Conservation (phyloP, 345 rosid genomes). For the Aquilaria sinensis region DNA sequence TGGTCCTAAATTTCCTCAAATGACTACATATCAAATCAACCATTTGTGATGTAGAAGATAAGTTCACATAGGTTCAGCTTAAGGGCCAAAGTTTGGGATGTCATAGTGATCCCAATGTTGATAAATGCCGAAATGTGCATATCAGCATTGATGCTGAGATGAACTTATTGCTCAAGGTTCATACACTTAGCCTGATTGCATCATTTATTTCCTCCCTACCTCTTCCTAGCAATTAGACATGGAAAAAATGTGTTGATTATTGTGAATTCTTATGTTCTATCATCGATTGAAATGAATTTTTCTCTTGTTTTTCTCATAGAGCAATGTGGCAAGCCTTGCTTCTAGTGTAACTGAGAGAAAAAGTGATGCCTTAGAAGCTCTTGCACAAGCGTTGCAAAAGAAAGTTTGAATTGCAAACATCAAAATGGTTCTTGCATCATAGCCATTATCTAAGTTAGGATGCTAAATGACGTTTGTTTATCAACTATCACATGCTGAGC, state of each 20-base stretch:
- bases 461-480: too few relatives aligned
- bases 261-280: background rate
- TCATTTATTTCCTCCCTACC: constrained; percentile 2
- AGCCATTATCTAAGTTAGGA: constrained; percentile 4
- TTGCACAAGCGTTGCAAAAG: constrained; percentile 80
- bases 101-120: constrained; percentile 30
- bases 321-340: background rate
- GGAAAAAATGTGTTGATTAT: background rate
- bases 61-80: constrained; percentile 24
- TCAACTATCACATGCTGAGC: too few relatives aligned
- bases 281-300: background rate
- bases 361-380: constrained; percentile 40
- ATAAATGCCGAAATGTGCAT: constrained; percentile 56
- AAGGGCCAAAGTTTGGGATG: constrained; percentile 26
- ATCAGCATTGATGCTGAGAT: constrained; percentile 32
- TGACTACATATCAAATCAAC: constrained; percentile 33
- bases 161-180: constrained; percentile 35
- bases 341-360: constrained; percentile 9
- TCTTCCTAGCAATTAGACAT: background rate
- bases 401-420: constrained; percentile 38
- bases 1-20: too few relatives aligned
- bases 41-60: constrained; percentile 43
- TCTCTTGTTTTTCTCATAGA: background rate
- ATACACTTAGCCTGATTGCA: constrained; percentile 5
- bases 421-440: background rate